Percentiles rank a stretch among this genome's conserved stretches.
Conservation (phyloP, 768 basidiomycete genomes). For the Serendipita indica region DNA sequence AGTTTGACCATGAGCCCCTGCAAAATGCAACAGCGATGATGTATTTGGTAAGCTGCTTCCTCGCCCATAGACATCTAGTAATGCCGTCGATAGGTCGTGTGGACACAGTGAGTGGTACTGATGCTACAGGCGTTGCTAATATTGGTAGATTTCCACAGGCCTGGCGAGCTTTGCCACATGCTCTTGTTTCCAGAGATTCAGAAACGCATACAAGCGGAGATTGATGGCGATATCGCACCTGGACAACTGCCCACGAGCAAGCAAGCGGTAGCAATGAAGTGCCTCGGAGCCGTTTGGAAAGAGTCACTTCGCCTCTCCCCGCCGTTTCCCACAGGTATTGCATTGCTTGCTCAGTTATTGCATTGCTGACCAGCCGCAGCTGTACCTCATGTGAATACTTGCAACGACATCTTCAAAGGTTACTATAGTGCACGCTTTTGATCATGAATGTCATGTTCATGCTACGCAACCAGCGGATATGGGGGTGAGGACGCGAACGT, state of each 20-base stretch:
- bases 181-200: neutral
- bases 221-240: too few species aligned
- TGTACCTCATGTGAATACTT: constrained; percentile 17
- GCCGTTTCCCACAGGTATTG: neutral
- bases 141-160: neutral
- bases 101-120: neutral
- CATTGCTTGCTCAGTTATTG: too few species aligned
- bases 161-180: neutral
- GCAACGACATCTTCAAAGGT: constrained; percentile 23
- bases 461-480: neutral
- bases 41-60: neutral
- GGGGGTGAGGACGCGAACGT: neutral
- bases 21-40: neutral
- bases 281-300: neutral
- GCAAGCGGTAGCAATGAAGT: neutral
- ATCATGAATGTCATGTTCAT: neutral
- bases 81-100: neutral
- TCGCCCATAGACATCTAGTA: neutral
- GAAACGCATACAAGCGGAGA: constrained; percentile 18
- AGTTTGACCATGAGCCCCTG: neutral
- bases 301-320: neutral
- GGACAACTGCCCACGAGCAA: neutral
- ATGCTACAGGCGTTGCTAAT: neutral
- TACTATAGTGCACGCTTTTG: constrained; percentile 25
- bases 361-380: too few species aligned